Evolutionary conservation across 768 basidiomycete species (phyloP).

Genomic region (Cystofilobasidium bisporidii): DNA sequence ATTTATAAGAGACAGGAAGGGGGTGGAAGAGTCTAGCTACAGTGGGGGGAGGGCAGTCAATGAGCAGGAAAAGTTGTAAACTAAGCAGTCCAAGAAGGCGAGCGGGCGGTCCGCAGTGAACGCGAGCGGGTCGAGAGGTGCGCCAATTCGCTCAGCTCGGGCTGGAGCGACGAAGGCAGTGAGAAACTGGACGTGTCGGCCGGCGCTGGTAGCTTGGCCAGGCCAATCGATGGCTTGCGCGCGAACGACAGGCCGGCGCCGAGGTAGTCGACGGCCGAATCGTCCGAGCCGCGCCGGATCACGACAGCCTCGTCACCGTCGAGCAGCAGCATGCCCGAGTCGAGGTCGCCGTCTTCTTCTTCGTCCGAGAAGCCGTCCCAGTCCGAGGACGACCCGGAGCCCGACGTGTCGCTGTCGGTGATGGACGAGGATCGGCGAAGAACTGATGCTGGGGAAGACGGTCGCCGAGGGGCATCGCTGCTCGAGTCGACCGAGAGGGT

Average conservation of each 20-base stretch:
- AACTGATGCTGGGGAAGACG: too few relatives aligned
- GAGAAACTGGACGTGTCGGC: background rate
- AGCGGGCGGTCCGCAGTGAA: background rate
- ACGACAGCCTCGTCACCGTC: background rate
- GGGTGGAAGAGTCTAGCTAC: too few relatives aligned
- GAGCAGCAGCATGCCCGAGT: background rate
- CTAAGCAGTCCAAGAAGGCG: too few relatives aligned
- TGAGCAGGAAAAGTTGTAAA: too few relatives aligned
- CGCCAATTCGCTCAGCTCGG: background rate
- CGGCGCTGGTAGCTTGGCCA: background rate
- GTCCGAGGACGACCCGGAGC: background rate
- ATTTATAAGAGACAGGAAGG: too few relatives aligned
- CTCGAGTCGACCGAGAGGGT: background rate
- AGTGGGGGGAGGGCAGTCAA: too few relatives aligned
- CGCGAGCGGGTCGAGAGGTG: background rate
- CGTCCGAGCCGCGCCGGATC: background rate
- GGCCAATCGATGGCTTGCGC: background rate
- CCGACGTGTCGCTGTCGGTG: background rate
- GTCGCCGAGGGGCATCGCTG: too few relatives aligned
- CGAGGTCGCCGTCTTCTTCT: background rate
- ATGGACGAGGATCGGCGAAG: background rate
- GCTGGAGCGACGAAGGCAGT: background rate
- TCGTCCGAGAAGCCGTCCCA: conserved; percentile 10
- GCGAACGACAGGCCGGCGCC: background rate
- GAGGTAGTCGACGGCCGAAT: background rate